These are phyloP conservation scores for Salvia sclarea DNA, from an alignment of 305 asterid species.

Conservation along the genomic window DNA sequence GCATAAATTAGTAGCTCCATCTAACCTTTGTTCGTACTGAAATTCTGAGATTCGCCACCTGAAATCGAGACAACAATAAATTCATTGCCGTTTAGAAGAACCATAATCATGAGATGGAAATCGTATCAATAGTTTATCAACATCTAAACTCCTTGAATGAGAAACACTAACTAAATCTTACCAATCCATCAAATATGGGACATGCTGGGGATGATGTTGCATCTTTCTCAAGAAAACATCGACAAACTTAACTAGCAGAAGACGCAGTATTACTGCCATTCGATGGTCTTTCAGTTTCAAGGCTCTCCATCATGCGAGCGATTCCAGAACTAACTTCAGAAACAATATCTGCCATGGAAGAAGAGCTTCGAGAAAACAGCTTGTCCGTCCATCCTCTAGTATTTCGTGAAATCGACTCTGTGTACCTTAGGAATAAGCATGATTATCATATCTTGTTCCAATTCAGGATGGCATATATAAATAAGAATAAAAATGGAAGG, in stretches of 20 bases:
- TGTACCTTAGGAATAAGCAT: constrained; percentile 53
- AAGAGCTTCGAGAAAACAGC: constrained; percentile 63
- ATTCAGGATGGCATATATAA: no score
- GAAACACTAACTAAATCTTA: no score
- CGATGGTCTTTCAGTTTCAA: constrained; percentile 39
- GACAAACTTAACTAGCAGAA: not conserved
- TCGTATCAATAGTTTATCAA: no score
- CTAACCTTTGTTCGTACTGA: no score
- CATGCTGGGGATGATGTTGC: constrained; percentile 23
- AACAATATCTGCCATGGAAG: constrained; percentile 69
- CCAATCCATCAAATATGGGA: no score
- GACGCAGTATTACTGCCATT: no score
- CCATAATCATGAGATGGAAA: no score
- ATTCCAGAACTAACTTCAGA: constrained; percentile 69
- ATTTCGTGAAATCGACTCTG: constrained; percentile 66
- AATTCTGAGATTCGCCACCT: no score
- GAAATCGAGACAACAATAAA: no score
- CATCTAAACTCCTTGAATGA: no score
- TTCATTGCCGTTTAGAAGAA: no score
- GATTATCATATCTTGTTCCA: not conserved
- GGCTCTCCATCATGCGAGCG: constrained; percentile 73
- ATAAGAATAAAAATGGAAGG: not conserved
- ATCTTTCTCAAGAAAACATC: constrained; percentile 26
- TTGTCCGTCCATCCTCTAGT: constrained; percentile 66
- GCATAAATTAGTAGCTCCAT: no score